Base-by-base conservation (phyloP, 192 early-diverging fungal species). In the Coemansia sp. region DNA sequence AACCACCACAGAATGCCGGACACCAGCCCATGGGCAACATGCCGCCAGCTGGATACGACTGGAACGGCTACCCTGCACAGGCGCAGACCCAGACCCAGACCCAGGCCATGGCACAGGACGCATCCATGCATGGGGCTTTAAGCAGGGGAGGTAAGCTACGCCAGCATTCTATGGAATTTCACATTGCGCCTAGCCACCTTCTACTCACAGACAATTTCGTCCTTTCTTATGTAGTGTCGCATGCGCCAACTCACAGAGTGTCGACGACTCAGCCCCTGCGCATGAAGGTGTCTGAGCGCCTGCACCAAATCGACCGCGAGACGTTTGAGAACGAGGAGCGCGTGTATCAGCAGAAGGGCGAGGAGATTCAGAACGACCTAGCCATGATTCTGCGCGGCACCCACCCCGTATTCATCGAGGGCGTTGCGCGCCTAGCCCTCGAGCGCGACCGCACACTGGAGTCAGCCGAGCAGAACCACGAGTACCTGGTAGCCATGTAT, bases 401-500 rank as follows among this genome's bases (percentile, higher is more conserved):
- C 5, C 90, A 93, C 62, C 87, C 88, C 7, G 85, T 85, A 23
- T 93, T 90, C 61, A 71, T 75, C 55, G 89, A 93, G 59, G 83
- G 85, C 18, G 64, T 93, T 20, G 70, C 77, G 13, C 68, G 83
- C 36, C 81, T 93, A 16, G 86, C 86, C 37, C 63, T 67, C 7
- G 84, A 87, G 23, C 89, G 89, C 58, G 88, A 94, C 61, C 91
- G 93, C 65, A 87, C 88, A 58, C 68, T 90, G 40, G 85, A 86
- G 48, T 84, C 87, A 59, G 88, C 91, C n/a, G 85, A 90, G 34
- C 67, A 83, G 20, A 65, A 51, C 51, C 74, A 76, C 70, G n/a
- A 39, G 67, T 82, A 82, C 53, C 48, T 82, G 8, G 39, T 82
- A 11, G 63, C 64, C 16, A 16, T 77, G 45, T 64, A 82, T 45